Conservation (phyloP, 495 filamentous ascomycete genomes). For the Staphylotrichum tortipilum region DNA sequence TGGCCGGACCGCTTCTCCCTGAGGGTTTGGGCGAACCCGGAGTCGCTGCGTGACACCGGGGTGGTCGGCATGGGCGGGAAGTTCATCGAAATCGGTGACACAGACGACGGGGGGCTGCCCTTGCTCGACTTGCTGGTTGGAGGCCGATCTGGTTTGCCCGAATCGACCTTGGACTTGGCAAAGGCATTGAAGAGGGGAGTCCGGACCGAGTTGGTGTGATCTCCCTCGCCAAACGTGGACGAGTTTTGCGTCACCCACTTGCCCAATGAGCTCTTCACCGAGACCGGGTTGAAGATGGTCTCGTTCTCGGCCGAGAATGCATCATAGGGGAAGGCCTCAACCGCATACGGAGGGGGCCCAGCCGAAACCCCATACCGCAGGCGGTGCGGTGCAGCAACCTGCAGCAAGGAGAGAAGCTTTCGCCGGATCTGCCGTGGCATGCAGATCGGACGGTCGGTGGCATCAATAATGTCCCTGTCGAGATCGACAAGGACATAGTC, state of each 20-base stretch:
- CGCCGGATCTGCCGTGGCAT: conserved; percentile 83
- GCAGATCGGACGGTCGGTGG: conserved; percentile 59
- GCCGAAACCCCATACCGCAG: conserved; percentile 75
- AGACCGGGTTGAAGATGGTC: conserved; percentile 61
- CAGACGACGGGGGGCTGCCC: conserved; percentile 73
- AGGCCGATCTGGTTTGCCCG: conserved; percentile 61
- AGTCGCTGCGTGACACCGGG: conserved; percentile 78
- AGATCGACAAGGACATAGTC: conserved; percentile 94
- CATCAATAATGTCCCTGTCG: conserved; percentile 80
- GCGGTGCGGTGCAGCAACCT: conserved; percentile 84
- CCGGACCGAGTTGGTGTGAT: conserved; percentile 39
- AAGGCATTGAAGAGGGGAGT: conserved; percentile 81
- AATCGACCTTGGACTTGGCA: conserved; percentile 61
- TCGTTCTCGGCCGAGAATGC: conserved; percentile 80
- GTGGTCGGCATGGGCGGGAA: conserved; percentile 69
- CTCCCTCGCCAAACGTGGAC: conserved; percentile 66
- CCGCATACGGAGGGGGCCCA: conserved; percentile 86
- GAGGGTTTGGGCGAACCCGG: conserved; percentile 76
- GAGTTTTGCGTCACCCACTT: conserved; percentile 86
- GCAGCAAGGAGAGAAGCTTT: conserved; percentile 80
- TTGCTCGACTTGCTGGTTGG: conserved; percentile 70
- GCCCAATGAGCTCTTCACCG: conserved; percentile 62
- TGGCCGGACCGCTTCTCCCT: conserved; percentile 93
- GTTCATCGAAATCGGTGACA: conserved; percentile 71
- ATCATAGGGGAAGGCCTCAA: conserved; percentile 86